Percentiles rank a stretch among this genome's conserved stretches.
Evolutionary conservation across 2,329 filamentous ascomycete genomes (phyloP).

Genomic region (Rutstroemia sp.): DNA sequence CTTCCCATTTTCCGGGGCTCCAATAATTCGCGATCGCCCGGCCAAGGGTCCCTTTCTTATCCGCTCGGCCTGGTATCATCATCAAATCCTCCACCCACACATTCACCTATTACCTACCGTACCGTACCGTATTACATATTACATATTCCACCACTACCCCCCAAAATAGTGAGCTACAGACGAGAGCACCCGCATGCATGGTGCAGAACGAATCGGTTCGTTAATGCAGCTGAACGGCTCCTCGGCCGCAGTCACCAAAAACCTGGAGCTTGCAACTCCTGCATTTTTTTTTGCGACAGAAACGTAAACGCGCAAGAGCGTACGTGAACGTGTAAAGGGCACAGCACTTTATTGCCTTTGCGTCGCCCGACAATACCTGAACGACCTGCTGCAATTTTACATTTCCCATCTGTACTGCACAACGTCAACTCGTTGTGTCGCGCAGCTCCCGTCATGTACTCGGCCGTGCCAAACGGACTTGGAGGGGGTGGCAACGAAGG

Average conservation of each 20-base stretch:
- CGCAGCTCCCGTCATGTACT: slow-evolving; percentile 9
- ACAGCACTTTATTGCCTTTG: background rate
- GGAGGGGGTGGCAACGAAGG: slow-evolving; percentile 7
- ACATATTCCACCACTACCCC: background rate
- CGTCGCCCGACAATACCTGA: background rate
- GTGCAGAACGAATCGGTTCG: slow-evolving; percentile 10
- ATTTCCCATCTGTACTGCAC: background rate
- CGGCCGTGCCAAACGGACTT: slow-evolving; percentile 10
- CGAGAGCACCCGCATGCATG: slow-evolving; percentile 8
- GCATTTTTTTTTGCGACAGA: slow-evolving; percentile 8
- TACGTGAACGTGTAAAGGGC: background rate
- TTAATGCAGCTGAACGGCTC: slow-evolving; percentile 12
- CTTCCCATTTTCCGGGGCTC: slow-evolving; percentile 1
- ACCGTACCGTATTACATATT: background rate
- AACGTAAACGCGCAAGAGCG: slow-evolving; percentile 9
- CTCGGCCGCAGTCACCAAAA: slow-evolving; percentile 3
- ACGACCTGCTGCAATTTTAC: background rate
- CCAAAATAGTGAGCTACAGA: background rate
- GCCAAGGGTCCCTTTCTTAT: slow-evolving; percentile 4
- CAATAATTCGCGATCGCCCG: slow-evolving; percentile 2
- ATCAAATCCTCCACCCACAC: background rate
- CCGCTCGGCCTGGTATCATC: slow-evolving; percentile 2
- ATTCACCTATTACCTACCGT: background rate
- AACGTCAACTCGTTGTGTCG: slow-evolving; percentile 2
- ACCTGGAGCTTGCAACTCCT: slow-evolving; percentile 7